Evolutionary conservation across 441 rosid species (phyloP).

Genomic region (Jatropha podagrica): DNA sequence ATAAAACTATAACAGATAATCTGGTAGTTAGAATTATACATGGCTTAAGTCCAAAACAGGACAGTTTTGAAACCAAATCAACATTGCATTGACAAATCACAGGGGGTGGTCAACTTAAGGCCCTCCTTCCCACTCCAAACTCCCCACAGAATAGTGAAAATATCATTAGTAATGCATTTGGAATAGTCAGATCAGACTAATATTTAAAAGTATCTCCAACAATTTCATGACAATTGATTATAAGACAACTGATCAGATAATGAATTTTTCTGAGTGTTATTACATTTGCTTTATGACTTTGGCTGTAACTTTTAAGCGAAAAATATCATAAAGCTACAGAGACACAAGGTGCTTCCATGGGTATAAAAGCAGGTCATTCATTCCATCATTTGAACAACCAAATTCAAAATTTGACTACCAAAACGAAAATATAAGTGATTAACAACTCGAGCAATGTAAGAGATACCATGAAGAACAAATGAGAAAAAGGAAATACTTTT

Average conservation of each 20-base stretch:
- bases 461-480: background rate
- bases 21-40: background rate
- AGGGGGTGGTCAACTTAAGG: too few relatives aligned
- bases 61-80: background rate
- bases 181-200: background rate
- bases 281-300: background rate
- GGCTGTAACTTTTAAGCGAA: background rate
- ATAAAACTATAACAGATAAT: background rate
- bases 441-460: background rate
- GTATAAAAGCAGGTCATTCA: background rate
- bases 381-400: background rate
- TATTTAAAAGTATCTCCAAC: background rate
- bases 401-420: slow-evolving; percentile 2
- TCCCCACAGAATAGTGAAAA: background rate
- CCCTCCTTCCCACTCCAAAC: background rate
- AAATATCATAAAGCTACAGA: background rate
- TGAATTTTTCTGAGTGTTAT: background rate
- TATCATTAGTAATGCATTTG: background rate
- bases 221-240: background rate
- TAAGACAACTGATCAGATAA: background rate
- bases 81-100: background rate
- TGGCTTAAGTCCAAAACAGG: background rate
- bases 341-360: background rate
- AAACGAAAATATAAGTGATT: background rate
- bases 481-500: background rate